These are phyloP conservation scores for Lyophyllum atratum DNA, from an alignment of 768 basidiomycete species.

Conservation along the genomic window DNA sequence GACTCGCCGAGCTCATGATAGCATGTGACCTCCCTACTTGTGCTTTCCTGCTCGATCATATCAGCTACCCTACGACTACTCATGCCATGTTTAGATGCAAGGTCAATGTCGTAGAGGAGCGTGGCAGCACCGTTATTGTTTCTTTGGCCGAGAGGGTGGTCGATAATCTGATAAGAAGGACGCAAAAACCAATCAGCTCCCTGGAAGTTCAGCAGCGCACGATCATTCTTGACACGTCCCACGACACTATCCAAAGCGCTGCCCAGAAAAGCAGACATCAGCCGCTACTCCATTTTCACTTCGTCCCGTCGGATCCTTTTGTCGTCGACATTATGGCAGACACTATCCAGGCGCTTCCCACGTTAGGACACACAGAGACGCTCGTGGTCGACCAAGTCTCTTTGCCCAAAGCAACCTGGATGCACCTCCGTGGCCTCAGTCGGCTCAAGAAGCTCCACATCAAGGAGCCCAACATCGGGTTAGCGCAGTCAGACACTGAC, in stretches of 20 bases:
- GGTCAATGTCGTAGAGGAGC: background rate
- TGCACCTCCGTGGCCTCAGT: background rate
- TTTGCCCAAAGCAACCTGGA: background rate
- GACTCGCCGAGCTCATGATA: background rate
- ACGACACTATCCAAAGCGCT: background rate
- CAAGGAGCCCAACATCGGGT: too few species aligned
- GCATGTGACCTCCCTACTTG: background rate
- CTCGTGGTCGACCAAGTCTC: background rate
- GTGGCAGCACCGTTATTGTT: too few species aligned
- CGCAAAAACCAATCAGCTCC: background rate
- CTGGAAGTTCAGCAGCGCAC: background rate
- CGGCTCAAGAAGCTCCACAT: background rate
- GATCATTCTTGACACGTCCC: background rate
- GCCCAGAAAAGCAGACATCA: background rate
- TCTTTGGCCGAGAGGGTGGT: background rate
- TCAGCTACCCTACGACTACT: background rate
- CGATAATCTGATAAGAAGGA: background rate
- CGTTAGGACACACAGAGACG: background rate
- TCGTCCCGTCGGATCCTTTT: background rate
- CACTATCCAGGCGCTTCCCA: background rate
- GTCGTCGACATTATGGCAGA: background rate
- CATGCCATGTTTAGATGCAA: background rate
- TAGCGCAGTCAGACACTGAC: too few species aligned
- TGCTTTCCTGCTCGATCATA: background rate
- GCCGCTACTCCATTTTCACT: background rate